Evolutionary conservation across 257 asterid species (phyloP), one percentile per base, ranked within the genome.

Genomic region (Schizonepeta tenuifolia): DNA sequence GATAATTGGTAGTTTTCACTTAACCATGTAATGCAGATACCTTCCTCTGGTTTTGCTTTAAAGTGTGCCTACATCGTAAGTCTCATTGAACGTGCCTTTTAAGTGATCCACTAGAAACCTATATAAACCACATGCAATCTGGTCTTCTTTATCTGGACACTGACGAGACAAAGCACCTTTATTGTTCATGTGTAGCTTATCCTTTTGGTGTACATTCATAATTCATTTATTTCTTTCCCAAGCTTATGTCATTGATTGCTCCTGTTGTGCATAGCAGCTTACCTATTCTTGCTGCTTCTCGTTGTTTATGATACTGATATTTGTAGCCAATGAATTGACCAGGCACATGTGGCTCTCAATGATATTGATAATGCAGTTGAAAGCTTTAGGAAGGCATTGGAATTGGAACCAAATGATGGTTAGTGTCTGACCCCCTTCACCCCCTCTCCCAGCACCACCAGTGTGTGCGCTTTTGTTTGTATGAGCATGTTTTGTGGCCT

Each of bases 401-500:
- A 88, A 50, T 80, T 94, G 89, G 97, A 95, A 79, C 99, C 99
- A 20, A 87, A 87, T 76, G 98, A 95, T 78, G 98, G 99, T 92
- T 71, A 73, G 96, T 72, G 22, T 33, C 57, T 20, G 20, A 12
- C 50, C 59, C 15, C 18, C 26, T n/a, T n/a, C n/a, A n/a, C 77
- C 28, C 59, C 15, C 63, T 33, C 64, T 38, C 67, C 5, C 66
- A n/a, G n/a, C n/a, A n/a, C 41, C 1, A 35, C 0, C 69, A 54
- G 56, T 28, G 3, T 28, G 9, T 50, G 9, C 4, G 20, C 51
- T 14, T 21, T 15, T 3, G n/a, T 1, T 4, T 28, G 21, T 9
- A 2, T 36, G 8, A 56, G 59, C 20, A 24, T 49, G 7, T 14
- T 9, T 49, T 50, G 18, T 43, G 53, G 61, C 67, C 9, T 70